Conservation (phyloP, 805 yeast genomes). For the Lachancea dasiensis region DNA sequence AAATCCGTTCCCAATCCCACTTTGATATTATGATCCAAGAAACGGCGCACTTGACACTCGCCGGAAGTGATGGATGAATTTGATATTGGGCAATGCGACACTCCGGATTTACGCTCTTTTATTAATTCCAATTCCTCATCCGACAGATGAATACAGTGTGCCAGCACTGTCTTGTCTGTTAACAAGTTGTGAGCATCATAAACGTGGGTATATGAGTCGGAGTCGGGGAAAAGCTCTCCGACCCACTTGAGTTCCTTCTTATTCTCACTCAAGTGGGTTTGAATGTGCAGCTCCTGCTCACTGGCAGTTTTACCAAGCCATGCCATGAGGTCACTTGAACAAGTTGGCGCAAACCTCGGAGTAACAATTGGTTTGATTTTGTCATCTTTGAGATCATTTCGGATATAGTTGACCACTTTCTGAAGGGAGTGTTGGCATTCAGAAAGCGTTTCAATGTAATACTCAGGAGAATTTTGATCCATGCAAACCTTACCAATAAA, state of each 20-base stretch:
- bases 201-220: constrained; percentile 64
- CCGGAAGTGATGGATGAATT: constrained; percentile 87
- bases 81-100: constrained; percentile 91
- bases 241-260: constrained; percentile 71
- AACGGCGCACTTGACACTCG: constrained; percentile 72
- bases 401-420: constrained; percentile 52
- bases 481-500: constrained; percentile 91
- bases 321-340: constrained; percentile 55
- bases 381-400: constrained; percentile 45
- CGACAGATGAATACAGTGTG: constrained; percentile 79
- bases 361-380: constrained; percentile 71
- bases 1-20: constrained; percentile 80
- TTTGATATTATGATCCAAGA: constrained; percentile 58
- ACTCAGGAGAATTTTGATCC: constrained; percentile 77
- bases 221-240: constrained; percentile 61
- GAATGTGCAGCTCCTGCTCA: constrained; percentile 55
- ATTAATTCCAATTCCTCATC: constrained; percentile 59
- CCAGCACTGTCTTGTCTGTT: constrained; percentile 64
- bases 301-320: constrained; percentile 58
- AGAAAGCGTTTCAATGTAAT: constrained; percentile 53
- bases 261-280: constrained; percentile 90
- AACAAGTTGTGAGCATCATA: constrained; percentile 61
- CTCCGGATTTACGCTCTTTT: constrained; percentile 52
- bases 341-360: constrained; percentile 91
- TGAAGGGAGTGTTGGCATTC: constrained; percentile 50